phyloP scores from a whole-genome alignment of 805 yeast species.

The Ascoidea tarda region DNA sequence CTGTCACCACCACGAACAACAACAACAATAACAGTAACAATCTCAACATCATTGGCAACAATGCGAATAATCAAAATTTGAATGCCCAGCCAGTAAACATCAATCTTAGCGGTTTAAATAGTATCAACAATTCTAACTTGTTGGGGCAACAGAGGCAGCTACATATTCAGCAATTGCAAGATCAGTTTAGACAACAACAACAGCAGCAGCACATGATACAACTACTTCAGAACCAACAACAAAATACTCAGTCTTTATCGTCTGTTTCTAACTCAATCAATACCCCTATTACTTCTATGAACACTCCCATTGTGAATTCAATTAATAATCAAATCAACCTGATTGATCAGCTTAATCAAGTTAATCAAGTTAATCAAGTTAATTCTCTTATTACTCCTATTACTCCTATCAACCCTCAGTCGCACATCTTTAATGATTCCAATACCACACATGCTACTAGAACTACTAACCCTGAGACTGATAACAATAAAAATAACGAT shows the following conservation, averaged over 20 bases:
- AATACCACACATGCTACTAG: too few relatives aligned
- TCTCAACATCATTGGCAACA: conserved; percentile 5
- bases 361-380: too few relatives aligned
- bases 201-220: conserved; percentile 9
- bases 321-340: conserved; percentile 13
- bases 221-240: conserved; percentile 6
- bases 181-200: conserved; percentile 8
- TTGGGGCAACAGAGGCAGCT: conserved; percentile 3
- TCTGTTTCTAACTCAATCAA: conserved; percentile 7
- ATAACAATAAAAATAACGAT: neutral
- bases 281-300: conserved; percentile 26
- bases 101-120: neutral
- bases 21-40: conserved; percentile 10
- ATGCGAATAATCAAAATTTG: neutral
- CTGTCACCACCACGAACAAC: conserved; percentile 1
- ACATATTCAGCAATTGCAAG: conserved; percentile 9
- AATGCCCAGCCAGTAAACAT: neutral
- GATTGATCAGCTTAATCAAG: conserved; percentile 1
- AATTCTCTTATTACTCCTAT: too few relatives aligned
- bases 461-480: neutral
- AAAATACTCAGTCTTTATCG: neutral
- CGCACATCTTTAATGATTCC: too few relatives aligned
- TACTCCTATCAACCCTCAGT: too few relatives aligned
- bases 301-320: conserved; percentile 24
- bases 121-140: neutral